Percentiles rank a stretch among this genome's conserved stretches.
phyloP scores from a whole-genome alignment of 2,329 filamentous ascomycete species.

The Lasiodiplodia sp. region DNA sequence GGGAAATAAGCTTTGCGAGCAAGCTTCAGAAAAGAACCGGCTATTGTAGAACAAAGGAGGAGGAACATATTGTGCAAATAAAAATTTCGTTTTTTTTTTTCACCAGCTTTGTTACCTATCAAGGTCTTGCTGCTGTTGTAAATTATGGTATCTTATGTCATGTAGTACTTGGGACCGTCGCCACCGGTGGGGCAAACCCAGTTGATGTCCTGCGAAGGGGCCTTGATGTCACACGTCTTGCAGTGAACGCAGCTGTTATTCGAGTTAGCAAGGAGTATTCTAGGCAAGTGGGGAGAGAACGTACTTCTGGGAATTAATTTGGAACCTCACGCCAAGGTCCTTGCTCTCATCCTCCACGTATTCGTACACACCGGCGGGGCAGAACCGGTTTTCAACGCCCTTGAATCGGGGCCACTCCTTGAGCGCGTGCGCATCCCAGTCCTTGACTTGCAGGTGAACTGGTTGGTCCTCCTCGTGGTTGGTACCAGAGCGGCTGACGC shows the following conservation, averaged over 20 bases:
- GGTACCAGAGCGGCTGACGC: slow-evolving; percentile 91
- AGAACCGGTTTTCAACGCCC: slow-evolving; percentile 95
- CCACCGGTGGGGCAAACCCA: slow-evolving; percentile 89
- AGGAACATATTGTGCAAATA: background rate
- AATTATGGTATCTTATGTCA: slow-evolving; percentile 54
- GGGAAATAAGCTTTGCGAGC: background rate
- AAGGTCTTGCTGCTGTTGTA: background rate
- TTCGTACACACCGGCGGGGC: slow-evolving; percentile 96
- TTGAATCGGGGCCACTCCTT: slow-evolving; percentile 86
- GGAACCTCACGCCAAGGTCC: slow-evolving; percentile 88
- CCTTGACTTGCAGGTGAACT: slow-evolving; percentile 90
- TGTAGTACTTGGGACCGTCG: slow-evolving; percentile 72
- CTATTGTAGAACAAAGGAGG: background rate
- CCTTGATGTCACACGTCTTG: slow-evolving; percentile 99
- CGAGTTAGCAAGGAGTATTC: slow-evolving; percentile 34
- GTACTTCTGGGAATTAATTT: slow-evolving; percentile 98
- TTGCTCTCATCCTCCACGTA: slow-evolving; percentile 93
- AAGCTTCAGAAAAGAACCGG: background rate
- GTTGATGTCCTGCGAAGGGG: slow-evolving; percentile 95
- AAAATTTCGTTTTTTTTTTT: background rate
- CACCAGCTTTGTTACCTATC: background rate
- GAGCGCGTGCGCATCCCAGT: slow-evolving; percentile 90
- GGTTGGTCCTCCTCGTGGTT: slow-evolving; percentile 99
- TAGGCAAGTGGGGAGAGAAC: slow-evolving; percentile 54
- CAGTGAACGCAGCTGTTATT: slow-evolving; percentile 88